These are phyloP conservation scores for Aegle marmelos DNA, from an alignment of 345 rosid genomes.

Conservation along the genomic window DNA sequence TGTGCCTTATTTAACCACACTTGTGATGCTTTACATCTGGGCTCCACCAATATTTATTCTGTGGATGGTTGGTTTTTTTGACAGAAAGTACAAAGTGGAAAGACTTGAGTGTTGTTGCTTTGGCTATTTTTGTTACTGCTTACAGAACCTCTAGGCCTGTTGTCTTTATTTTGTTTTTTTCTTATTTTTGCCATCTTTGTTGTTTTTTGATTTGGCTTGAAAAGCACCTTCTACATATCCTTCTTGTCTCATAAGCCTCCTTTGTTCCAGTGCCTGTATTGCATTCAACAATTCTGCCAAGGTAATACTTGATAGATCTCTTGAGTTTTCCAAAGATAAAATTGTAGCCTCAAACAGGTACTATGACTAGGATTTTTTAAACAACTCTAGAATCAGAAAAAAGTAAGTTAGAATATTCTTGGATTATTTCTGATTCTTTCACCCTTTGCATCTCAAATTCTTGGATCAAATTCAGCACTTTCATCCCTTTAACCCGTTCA, in stretches of 20 bases:
- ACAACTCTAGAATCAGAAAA: slow-evolving; percentile 13
- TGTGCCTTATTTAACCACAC: neutral
- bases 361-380: slow-evolving; percentile 3
- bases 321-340: slow-evolving; percentile 8
- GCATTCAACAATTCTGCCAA: slow-evolving; percentile 17
- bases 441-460: slow-evolving; percentile 4
- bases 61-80: slow-evolving; percentile 7
- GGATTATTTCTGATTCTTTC: neutral
- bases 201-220: slow-evolving; percentile 2
- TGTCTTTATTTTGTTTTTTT: neutral
- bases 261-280: slow-evolving; percentile 9
- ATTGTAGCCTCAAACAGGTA: slow-evolving; percentile 9
- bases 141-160: neutral
- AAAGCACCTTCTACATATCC: neutral
- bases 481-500: neutral
- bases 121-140: neutral
- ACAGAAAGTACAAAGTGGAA: neutral
- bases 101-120: neutral
- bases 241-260: slow-evolving; percentile 10
- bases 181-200: neutral
- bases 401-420: neutral
- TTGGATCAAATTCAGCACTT: neutral
- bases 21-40: neutral
- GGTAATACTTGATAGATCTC: slow-evolving; percentile 7
- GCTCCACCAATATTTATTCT: slow-evolving; percentile 17